Evolutionary conservation across 1,139 yeast species (phyloP), one percentile per base, ranked within the genome.

Genomic region (Zygotorulaspora mrakii): DNA sequence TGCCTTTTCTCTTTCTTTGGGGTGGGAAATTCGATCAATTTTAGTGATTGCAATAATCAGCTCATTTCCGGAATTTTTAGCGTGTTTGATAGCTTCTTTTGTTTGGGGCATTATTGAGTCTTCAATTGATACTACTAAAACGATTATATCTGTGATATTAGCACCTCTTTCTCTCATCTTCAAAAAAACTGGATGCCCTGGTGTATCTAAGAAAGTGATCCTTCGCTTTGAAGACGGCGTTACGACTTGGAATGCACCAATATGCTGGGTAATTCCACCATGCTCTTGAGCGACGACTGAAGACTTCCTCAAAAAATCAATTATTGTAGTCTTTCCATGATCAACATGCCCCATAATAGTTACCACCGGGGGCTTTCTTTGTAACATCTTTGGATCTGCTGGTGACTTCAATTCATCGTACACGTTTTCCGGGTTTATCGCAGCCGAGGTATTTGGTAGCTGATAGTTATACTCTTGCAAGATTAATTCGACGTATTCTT

Each of bases 311-410:
- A 94, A 68, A 53, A 79, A 76, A 59, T 94, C 98, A 44, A 91
- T 71, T 48, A 91, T 82, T 0, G 98, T 89, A 1, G 99, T 91
- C 59, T 91, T 91, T 1, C 99, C 99, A 59, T 91, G 99, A 62
- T 91, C 99, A 29, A 91, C 98, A 64, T 91, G 99, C 4, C 99
- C 99, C 97, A 91, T 91, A 38, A 91, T 86, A 0, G 98, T 89
- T 1, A 91, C 96, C 17, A 91, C 83, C 0, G 99, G 98, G 0
- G 98, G 88, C 50, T 98, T 70, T 11, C 79, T 71, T 38, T 77
- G 77, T 47, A 83, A 62, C 16, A 62, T 51, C 7, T 66, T 62
- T 4, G 70, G 66, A 31, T 75, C 73, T 2, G 57, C 58, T 1
- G 78, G 70, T 6, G 59, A 65, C 60, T 17, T 55, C 17, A 62